Conservation (phyloP, 306 rosid species). For the Castanea sativa region DNA sequence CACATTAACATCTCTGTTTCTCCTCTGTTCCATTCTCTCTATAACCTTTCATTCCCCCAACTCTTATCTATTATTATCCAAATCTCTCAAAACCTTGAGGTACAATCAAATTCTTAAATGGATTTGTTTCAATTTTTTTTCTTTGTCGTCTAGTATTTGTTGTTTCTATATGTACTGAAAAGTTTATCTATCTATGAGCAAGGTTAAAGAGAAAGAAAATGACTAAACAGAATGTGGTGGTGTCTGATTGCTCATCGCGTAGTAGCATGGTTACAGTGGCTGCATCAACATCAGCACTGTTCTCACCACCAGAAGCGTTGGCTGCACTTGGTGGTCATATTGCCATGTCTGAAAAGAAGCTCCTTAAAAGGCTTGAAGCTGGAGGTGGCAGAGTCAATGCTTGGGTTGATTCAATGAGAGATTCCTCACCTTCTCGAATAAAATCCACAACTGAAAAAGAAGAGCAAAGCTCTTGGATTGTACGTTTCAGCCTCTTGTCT, state of each 20-base stretch:
- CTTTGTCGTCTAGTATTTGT: neutral
- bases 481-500: constrained; percentile 27
- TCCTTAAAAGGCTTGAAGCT: constrained; percentile 45
- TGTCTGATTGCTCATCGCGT: constrained; percentile 41
- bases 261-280: constrained; percentile 42
- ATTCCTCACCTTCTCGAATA: constrained; percentile 72
- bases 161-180: neutral
- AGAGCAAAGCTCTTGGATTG: constrained; percentile 56
- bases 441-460: constrained; percentile 41
- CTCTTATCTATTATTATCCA: neutral
- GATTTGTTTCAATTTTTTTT: neutral
- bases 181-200: constrained; percentile 9
- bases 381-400: constrained; percentile 44
- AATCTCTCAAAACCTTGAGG: neutral
- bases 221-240: constrained; percentile 69
- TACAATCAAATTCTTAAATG: neutral
- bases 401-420: constrained; percentile 89
- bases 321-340: constrained; percentile 38
- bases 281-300: constrained; percentile 24
- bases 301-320: constrained; percentile 35
- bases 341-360: constrained; percentile 39
- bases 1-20: constrained; percentile 24
- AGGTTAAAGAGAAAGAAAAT: constrained; percentile 26
- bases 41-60: neutral
- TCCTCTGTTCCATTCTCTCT: constrained; percentile 15